A percentile compares a stretch with the other conserved stretches of the same genome.
Evolutionary conservation across 495 filamentous ascomycete species (phyloP).

Genomic region (Trichoderma erinaceum): DNA sequence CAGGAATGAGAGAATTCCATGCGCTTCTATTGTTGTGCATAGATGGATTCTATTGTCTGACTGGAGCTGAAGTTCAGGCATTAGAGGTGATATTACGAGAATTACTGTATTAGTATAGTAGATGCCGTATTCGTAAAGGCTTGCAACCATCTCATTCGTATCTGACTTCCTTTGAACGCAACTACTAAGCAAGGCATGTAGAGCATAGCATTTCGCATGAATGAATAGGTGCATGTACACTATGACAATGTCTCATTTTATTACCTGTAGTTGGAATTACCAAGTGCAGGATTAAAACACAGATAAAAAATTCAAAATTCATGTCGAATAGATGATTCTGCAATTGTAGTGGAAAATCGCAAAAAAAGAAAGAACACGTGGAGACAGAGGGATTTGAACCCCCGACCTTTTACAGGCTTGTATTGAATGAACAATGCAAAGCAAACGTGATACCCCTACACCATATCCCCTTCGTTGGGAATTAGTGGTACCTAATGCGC

Average conservation of each 20-base stretch:
- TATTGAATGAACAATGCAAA: conserved; percentile 13
- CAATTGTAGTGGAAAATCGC: too few relatives aligned
- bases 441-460: conserved; percentile 14
- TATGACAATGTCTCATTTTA: too few relatives aligned
- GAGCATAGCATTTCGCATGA: too few relatives aligned
- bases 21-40: neutral
- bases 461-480: conserved; percentile 9
- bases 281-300: neutral
- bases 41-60: neutral
- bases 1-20: neutral
- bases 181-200: too few relatives aligned
- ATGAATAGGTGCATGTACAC: too few relatives aligned
- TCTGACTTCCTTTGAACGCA: too few relatives aligned
- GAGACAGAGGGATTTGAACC: conserved; percentile 14
- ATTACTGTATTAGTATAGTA: neutral
- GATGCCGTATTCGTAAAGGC: too few relatives aligned
- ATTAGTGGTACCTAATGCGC: neutral
- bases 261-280: too few relatives aligned
- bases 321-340: neutral
- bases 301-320: neutral
- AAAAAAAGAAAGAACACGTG: conserved; percentile 2
- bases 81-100: neutral
- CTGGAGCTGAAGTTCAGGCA: neutral
- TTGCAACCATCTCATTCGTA: too few relatives aligned
- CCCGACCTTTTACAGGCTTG: conserved; percentile 14